A percentile compares a stretch with the other conserved stretches of the same genome.
Conservation (phyloP, 495 filamentous ascomycete genomes). For the Corynascus novoguineensis region DNA sequence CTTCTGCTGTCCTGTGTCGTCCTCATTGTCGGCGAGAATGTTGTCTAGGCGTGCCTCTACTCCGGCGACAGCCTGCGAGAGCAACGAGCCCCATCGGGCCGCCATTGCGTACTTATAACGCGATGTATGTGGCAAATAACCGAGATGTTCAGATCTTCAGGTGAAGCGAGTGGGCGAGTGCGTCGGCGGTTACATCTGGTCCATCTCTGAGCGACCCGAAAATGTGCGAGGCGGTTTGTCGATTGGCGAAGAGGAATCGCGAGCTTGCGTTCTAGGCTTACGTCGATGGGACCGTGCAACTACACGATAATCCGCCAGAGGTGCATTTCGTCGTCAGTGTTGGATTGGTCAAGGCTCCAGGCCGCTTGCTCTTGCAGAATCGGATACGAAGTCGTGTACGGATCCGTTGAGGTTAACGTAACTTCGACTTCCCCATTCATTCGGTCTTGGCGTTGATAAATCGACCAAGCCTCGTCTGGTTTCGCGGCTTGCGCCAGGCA, state of each 20-base stretch:
- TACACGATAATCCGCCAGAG: neutral
- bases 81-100: slow-evolving; percentile 71
- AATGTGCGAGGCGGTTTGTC: slow-evolving; percentile 1
- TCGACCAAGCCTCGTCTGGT: slow-evolving; percentile 7
- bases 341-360: neutral
- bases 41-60: slow-evolving; percentile 90
- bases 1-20: slow-evolving; percentile 29
- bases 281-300: neutral
- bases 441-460: slow-evolving; percentile 2
- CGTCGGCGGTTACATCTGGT: neutral
- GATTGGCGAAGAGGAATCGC: neutral
- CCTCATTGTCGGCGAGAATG: slow-evolving; percentile 77
- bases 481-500: slow-evolving; percentile 12
- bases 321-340: neutral
- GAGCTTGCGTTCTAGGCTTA: neutral
- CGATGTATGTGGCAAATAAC: neutral
- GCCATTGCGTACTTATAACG: slow-evolving; percentile 22
- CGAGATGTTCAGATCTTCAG: slow-evolving; percentile 13
- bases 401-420: no score
- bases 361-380: neutral
- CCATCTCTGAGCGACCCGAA: neutral
- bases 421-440: no score
- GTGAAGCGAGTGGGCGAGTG: neutral
- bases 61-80: slow-evolving; percentile 87
- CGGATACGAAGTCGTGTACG: no score